phyloP scores from a whole-genome alignment of 1,284 basidiomycete species.

The Austropuccinia psidii region DNA sequence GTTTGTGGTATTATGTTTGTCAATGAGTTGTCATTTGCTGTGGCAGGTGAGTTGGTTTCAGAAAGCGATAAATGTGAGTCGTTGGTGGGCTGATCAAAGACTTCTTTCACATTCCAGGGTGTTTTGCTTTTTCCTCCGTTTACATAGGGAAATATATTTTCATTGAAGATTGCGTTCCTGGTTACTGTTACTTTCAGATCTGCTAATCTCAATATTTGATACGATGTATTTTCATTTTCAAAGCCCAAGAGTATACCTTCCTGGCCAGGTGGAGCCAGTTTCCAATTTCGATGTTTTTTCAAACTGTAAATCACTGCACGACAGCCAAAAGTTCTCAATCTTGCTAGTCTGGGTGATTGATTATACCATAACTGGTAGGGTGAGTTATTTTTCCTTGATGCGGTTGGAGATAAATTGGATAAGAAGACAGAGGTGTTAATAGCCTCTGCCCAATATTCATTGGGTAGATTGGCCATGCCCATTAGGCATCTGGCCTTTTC shows the following conservation, averaged over 20 bases:
- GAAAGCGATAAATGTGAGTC: too few species aligned
- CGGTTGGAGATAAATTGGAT: neutral
- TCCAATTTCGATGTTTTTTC: neutral
- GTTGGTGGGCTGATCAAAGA: too few species aligned
- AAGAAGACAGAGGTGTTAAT: neutral
- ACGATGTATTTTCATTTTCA: too few species aligned
- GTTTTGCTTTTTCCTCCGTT: too few species aligned
- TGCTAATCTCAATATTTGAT: too few species aligned
- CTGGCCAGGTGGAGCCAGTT: neutral
- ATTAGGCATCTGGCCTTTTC: neutral
- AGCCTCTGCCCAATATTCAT: neutral
- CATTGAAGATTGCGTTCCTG: too few species aligned
- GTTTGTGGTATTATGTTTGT: too few species aligned
- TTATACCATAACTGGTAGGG: neutral
- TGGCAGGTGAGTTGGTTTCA: too few species aligned
- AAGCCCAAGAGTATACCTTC: neutral
- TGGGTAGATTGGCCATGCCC: neutral
- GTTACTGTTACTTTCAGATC: too few species aligned
- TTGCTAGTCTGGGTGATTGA: neutral
- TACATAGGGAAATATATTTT: too few species aligned
- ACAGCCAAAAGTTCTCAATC: conserved; percentile 11
- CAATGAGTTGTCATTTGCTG: too few species aligned
- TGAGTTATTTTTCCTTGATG: neutral
- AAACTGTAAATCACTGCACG: neutral
- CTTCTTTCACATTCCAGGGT: too few species aligned